Evolutionary conservation across 2,329 filamentous ascomycete species (phyloP).

Genomic region (Exophiala sideris): DNA sequence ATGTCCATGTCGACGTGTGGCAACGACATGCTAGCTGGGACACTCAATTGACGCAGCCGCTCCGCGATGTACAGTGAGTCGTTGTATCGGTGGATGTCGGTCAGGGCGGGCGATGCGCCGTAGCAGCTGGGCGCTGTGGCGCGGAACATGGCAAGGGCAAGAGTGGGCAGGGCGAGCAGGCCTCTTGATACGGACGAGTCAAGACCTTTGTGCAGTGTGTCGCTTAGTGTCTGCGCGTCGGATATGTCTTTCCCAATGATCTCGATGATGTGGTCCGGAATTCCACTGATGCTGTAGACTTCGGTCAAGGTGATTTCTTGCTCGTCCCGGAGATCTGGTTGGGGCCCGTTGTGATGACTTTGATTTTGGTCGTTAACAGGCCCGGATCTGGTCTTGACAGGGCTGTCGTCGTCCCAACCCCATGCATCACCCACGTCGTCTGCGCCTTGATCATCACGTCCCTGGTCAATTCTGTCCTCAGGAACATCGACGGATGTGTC

Average conservation of each 20-base stretch:
- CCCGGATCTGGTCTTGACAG: slow-evolving; percentile 33
- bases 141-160: slow-evolving; percentile 51
- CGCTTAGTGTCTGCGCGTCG: slow-evolving; percentile 40
- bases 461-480: slow-evolving; percentile 30
- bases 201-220: slow-evolving; percentile 36
- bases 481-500: slow-evolving; percentile 26
- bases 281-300: slow-evolving; percentile 81
- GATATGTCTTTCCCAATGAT: slow-evolving; percentile 41
- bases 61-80: slow-evolving; percentile 59
- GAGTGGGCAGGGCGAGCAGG: slow-evolving; percentile 44
- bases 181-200: slow-evolving; percentile 39
- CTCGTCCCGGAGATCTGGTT: slow-evolving; percentile 23
- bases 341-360: slow-evolving; percentile 12
- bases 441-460: slow-evolving; percentile 29
- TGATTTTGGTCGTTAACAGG: neutral
- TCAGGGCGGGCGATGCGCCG: slow-evolving; percentile 43
- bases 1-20: slow-evolving; percentile 49
- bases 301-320: slow-evolving; percentile 77
- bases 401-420: slow-evolving; percentile 75
- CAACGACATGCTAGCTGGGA: slow-evolving; percentile 33
- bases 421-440: slow-evolving; percentile 63
- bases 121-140: slow-evolving; percentile 48
- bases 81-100: slow-evolving; percentile 65
- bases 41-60: slow-evolving; percentile 46
- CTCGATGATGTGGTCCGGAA: slow-evolving; percentile 69